Base-by-base conservation (phyloP, 768 basidiomycete genomes). In the Filobasidium floriforme region DNA sequence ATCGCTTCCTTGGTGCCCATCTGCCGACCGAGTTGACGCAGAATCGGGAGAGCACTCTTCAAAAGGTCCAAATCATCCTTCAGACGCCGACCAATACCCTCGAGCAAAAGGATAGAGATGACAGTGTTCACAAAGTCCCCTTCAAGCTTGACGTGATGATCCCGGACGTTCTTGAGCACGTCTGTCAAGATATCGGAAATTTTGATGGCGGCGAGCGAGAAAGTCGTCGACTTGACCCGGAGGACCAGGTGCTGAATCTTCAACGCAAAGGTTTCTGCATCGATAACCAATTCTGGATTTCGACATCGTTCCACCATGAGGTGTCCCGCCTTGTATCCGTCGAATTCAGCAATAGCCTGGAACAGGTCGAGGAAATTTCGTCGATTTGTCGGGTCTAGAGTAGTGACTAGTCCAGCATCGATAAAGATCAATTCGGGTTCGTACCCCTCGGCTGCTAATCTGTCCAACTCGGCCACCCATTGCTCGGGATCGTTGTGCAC, bases 41-140 rank as follows among this genome's bases (percentile, higher is more conserved):
- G 77, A 72, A 98, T 97, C 18, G 96, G 96, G 73, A 98, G 76
- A 24, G 94, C 89, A 80, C 89, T 91, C 75, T 92, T 92, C 83
- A 99, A 97, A 66, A 99, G 77, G 80, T 99, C 96, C 79, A 98
- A 80, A 14, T 83, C 82, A 1, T 96, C 93, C 79, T 99, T 92
- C 69, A 99, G 77, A 80, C 89, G 92, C 66, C 94, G 81, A 24
- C 96, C 96, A 71, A 99, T 97, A 1, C 96, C 96, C 79, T 99
- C 96, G 62, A 99, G 81, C 46, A 99, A 78, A 62, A 99, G 79
- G 64, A 97, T 91, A 11, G 89, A 90, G 66, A 99, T 88, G 67
- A 99, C 92, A 0, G 96, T 98, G 79, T 99, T 99, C 54, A 98
- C 87, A 75, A 99, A 99, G 77, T 98, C 96, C 15, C 88, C 92